Evolutionary conservation across 2,329 filamentous ascomycete species (phyloP), one percentile per base, ranked within the genome.

Genomic region (Xylaria arbuscula): DNA sequence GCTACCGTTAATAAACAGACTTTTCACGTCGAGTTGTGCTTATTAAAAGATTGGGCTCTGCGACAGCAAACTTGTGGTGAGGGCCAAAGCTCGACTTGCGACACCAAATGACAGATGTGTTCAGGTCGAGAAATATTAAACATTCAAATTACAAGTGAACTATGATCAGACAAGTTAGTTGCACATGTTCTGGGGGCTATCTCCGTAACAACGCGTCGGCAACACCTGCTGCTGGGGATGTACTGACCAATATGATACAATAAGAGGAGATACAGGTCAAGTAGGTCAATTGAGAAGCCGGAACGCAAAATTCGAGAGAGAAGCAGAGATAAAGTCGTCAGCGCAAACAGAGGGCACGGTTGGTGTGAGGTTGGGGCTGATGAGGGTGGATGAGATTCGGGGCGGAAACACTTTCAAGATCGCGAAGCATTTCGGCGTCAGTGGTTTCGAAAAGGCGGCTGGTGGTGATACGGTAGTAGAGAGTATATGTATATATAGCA

Each of bases 211-310:
- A 69, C 55, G 40, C 62, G 67, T 62, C 53, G 59, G 62, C 51
- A 58, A 36, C 62, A 55, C 51, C 53, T 67, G 56, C 68, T 58
- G 77, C 78, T 78, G 75, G 78, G 77, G 68, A 74, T 72, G 53
- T 68, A 81, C 80, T 81, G 76, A 82, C 80, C 80, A 81, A 80
- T 81, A 82, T 81, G 76, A 78, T 81, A 81, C 79, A 81, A 76
- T 61, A 74, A 75, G 76, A 69, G 72, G 28, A 69, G 75, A 72
- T 74, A 71, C 70, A 76, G 66, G 48, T 66, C 61, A 68, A 63
- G 74, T 72, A 72, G 68, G 72, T 70, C 69, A 76, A 75, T 78
- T 72, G 75, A 73, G 74, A 74, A 53, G 61, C 73, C 73, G 69
- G 66, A 51, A 67, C 64, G 51, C 57, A 68, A 66, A 66, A 72